phyloP scores from a whole-genome alignment of 257 asterid genomes.

The Ilex asprella region DNA sequence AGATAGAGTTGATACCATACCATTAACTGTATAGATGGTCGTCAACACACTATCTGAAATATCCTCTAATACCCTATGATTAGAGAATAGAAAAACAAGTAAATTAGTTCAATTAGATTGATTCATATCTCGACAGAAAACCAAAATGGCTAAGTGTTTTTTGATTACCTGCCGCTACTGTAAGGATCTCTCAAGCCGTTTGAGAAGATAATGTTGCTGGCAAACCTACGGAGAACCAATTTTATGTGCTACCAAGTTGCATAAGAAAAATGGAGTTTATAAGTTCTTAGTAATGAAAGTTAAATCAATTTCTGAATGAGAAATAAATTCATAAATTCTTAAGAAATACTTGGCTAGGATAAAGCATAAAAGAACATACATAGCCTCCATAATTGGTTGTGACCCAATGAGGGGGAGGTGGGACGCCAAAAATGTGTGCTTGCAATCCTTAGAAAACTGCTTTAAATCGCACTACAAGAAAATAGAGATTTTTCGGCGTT shows the following conservation, averaged over 20 bases:
- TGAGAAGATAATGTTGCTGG: slow-evolving; percentile 57
- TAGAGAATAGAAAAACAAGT: no score
- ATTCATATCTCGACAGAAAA: no score
- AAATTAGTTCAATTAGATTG: no score
- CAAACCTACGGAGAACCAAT: slow-evolving; percentile 34
- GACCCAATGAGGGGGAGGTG: not conserved
- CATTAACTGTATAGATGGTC: no score
- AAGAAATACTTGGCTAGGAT: not conserved
- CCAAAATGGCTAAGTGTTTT: no score
- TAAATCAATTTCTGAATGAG: not conserved
- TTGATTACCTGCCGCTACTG: slow-evolving; percentile 45
- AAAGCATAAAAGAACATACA: not conserved
- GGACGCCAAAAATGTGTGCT: not conserved
- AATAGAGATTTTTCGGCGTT: no score
- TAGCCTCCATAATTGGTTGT: not conserved
- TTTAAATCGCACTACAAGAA: no score
- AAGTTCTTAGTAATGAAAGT: not conserved
- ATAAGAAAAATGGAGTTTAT: not conserved
- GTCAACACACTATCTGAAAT: no score
- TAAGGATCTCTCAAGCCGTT: slow-evolving; percentile 57
- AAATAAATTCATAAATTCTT: no score
- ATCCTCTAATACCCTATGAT: no score
- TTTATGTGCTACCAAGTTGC: slow-evolving; percentile 35
- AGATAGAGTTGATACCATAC: no score
- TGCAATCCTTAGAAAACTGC: not conserved